phyloP scores from a whole-genome alignment of 345 rosid species.

The Fremontodendron californicum region DNA sequence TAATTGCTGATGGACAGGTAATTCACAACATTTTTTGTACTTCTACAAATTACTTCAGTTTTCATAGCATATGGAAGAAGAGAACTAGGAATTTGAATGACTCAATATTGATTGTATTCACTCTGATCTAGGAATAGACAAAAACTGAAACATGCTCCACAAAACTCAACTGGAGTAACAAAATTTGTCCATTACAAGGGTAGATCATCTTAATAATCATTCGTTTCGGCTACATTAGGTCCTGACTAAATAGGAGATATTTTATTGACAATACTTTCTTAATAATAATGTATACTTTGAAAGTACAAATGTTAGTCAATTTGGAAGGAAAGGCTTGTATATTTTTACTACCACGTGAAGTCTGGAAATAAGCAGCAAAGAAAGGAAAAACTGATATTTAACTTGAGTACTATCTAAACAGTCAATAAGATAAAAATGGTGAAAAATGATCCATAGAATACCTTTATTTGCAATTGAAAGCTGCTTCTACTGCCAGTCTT shows the following conservation, averaged over 20 bases:
- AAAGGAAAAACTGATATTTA: neutral
- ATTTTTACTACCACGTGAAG: too few relatives aligned
- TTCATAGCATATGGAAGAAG: neutral
- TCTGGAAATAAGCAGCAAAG: neutral
- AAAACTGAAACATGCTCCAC: neutral
- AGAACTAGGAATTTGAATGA: neutral
- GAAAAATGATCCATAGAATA: neutral
- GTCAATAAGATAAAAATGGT: neutral
- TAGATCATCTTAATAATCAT: neutral
- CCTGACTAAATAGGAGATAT: neutral
- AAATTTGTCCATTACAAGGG: neutral
- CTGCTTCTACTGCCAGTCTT: neutral
- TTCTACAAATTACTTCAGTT: neutral
- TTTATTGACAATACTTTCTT: neutral
- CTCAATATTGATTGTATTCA: neutral
- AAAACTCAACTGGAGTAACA: neutral
- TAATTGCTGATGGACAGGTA: constrained; percentile 98
- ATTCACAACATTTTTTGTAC: neutral
- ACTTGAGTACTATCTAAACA: neutral
- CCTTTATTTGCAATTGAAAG: neutral
- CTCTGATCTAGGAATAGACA: neutral
- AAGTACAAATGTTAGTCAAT: neutral
- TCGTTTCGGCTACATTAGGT: neutral
- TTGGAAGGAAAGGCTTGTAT: too few relatives aligned
- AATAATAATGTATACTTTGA: neutral